Conservation (phyloP, 2,329 filamentous ascomycete species). For the Verticillium dahliae region DNA sequence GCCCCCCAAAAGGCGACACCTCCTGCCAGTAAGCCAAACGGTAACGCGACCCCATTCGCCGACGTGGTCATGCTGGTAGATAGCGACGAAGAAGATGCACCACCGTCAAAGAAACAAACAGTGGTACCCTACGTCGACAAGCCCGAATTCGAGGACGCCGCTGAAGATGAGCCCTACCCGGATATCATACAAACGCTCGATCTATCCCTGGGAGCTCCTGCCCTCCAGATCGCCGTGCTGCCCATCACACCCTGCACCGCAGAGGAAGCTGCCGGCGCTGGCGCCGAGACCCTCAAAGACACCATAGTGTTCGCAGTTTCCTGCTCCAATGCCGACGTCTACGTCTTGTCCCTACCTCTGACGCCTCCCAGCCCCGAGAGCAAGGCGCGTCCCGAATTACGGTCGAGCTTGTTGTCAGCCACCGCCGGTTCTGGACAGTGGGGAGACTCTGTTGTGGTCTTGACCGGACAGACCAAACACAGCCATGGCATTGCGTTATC, state of each 20-base stretch:
- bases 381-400: conserved; percentile 49
- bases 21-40: conserved; percentile 32
- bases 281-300: conserved; percentile 42
- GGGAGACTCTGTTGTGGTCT: conserved; percentile 51
- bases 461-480: conserved; percentile 45
- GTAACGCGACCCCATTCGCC: conserved; percentile 23
- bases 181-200: conserved; percentile 55
- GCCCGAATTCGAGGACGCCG: conserved; percentile 50
- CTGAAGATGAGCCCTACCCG: conserved; percentile 41
- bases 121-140: conserved; percentile 37
- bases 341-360: conserved; percentile 52
- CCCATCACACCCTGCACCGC: conserved; percentile 42
- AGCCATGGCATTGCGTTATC: conserved; percentile 52
- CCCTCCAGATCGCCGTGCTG: conserved; percentile 48
- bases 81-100: conserved; percentile 50
- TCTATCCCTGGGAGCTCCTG: conserved; percentile 50
- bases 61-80: conserved; percentile 58
- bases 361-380: conserved; percentile 55
- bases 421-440: conserved; percentile 55
- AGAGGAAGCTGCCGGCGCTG: conserved; percentile 41
- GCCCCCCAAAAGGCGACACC: conserved; percentile 22
- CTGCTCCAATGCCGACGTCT: conserved; percentile 50
- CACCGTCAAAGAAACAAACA: conserved; percentile 22
- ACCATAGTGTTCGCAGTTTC: conserved; percentile 56
- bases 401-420: conserved; percentile 41